Evolutionary conservation across 192 early-diverging fungal species (phyloP).

Genomic region (Mortierella antarctica): DNA sequence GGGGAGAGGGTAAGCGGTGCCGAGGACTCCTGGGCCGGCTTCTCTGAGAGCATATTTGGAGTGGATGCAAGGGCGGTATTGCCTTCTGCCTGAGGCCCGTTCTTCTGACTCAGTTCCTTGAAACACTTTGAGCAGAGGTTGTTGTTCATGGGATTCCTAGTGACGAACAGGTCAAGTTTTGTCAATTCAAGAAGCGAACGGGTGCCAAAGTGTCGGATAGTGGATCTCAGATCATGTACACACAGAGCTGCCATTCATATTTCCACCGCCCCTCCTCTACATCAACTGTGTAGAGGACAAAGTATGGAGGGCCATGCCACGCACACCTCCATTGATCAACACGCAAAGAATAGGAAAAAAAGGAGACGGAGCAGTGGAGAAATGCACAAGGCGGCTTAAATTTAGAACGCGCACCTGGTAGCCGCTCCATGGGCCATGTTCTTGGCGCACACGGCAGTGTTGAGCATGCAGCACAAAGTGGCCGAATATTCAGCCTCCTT

Average conservation of each 20-base stretch:
- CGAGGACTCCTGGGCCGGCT: slow-evolving; percentile 14
- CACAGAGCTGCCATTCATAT: no score
- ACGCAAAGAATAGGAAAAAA: slow-evolving; percentile 1
- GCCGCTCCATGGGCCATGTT: background rate
- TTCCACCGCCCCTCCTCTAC: no score
- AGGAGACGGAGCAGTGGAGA: background rate
- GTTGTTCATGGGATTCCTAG: slow-evolving; percentile 72
- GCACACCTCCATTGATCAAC: background rate
- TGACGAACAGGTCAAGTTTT: background rate
- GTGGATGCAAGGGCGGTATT: slow-evolving; percentile 3
- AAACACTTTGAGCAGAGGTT: slow-evolving; percentile 85
- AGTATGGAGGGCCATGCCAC: background rate
- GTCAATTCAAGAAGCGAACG: no score
- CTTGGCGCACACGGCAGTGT: no score
- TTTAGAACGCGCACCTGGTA: background rate
- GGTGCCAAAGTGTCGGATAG: background rate
- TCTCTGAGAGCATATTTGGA: slow-evolving; percentile 26
- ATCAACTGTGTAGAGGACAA: no score
- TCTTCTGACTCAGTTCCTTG: slow-evolving; percentile 68
- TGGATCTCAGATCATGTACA: no score
- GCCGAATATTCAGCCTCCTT: no score
- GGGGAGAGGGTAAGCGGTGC: slow-evolving; percentile 6
- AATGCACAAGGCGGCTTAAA: background rate
- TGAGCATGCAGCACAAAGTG: no score
- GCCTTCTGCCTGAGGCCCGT: slow-evolving; percentile 7